A percentile compares a stretch with the other conserved stretches of the same genome.
Conservation (phyloP, 2,329 filamentous ascomycete genomes). For the Drechslerella dactyloides region DNA sequence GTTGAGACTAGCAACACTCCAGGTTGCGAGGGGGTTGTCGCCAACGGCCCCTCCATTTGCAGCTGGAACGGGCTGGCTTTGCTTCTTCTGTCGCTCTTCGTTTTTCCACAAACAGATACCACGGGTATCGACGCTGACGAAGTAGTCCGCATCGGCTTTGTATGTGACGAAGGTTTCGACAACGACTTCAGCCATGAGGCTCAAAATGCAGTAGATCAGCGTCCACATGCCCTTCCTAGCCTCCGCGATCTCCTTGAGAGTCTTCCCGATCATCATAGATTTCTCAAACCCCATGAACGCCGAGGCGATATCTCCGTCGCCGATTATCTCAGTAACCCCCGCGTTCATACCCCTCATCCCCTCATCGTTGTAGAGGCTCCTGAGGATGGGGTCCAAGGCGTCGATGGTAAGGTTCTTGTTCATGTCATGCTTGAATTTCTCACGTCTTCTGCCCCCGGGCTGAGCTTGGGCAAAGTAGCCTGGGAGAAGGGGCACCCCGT, state of each 20-base stretch:
- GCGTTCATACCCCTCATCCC: background rate
- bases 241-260: constrained; percentile 13
- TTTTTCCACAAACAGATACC: constrained; percentile 18
- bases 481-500: constrained; percentile 30
- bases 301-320: constrained; percentile 9
- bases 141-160: constrained; percentile 42
- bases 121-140: constrained; percentile 19
- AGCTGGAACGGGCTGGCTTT: too few relatives aligned
- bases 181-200: constrained; percentile 31
- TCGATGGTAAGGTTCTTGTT: background rate
- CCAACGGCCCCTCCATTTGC: too few relatives aligned
- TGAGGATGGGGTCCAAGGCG: constrained; percentile 1
- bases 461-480: too few relatives aligned
- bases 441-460: background rate
- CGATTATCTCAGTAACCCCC: background rate
- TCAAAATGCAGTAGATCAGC: constrained; percentile 26
- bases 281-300: constrained; percentile 45
- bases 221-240: constrained; percentile 35
- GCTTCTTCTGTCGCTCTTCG: background rate
- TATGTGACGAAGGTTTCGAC: constrained; percentile 27
- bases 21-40: too few relatives aligned
- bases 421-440: background rate
- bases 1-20: too few relatives aligned
- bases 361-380: constrained; percentile 29
- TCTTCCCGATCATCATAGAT: constrained; percentile 31